Evolutionary conservation across 129 eudicot species (phyloP).

Genomic region (Smallanthus sonchifolius): DNA sequence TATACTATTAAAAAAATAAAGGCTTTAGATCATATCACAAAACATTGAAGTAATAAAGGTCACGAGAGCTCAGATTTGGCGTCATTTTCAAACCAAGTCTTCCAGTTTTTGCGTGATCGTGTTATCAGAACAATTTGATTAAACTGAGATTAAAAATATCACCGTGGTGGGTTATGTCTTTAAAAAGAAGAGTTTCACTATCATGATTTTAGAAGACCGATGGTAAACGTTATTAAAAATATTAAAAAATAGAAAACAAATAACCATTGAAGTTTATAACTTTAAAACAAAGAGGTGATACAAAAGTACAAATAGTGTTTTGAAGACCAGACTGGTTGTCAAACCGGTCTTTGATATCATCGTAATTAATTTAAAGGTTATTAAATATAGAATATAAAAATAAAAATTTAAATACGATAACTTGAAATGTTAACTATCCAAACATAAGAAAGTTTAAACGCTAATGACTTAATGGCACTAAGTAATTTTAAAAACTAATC

Average conservation of each 20-base stretch:
- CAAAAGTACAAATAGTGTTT: neutral
- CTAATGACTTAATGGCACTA: no score
- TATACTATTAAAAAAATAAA: neutral
- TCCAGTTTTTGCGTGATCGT: slow-evolving; percentile 12
- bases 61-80: neutral
- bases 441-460: no score
- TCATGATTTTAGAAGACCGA: neutral
- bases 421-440: no score
- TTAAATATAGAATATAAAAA: no score
- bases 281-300: neutral
- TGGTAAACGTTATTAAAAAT: neutral
- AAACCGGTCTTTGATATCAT: no score
- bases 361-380: no score
- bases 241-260: neutral
- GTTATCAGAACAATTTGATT: neutral
- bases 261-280: neutral
- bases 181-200: neutral
- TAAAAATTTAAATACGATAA: no score
- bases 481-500: no score
- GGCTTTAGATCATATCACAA: neutral
- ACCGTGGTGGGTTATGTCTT: neutral
- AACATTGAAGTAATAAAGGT: neutral
- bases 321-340: no score
- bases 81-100: neutral
- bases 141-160: neutral